Base-by-base conservation (phyloP, 2,329 filamentous ascomycete genomes). In the Colletotrichum shisoi region DNA sequence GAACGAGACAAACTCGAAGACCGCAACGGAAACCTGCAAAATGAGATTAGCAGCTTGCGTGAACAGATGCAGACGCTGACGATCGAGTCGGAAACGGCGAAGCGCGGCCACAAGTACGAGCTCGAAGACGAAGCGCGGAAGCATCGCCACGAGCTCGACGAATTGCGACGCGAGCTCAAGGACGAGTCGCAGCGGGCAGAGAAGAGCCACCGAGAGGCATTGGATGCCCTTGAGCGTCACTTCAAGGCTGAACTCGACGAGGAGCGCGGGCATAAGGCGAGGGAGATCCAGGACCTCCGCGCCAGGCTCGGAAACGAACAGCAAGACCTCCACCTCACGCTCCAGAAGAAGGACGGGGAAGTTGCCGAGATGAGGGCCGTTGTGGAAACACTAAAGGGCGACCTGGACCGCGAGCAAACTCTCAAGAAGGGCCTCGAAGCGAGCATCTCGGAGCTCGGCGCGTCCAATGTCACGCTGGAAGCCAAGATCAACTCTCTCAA, bases 401-500 rank as follows among this genome's bases (percentile, higher is more conserved):
- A 86, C 49, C 76, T 89, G 1, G 84, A 87, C 56, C 84, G 87
- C 34, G 91, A 95, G 75, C 87, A 87, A 64, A 81, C 80, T 7
- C 81, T 89, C 61, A 90, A 90, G 70, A 80, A 82, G 48, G 80
- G 76, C 3, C 75, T 85, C 0, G 81, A 84, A 69, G 81, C 78
- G 37, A 85, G 80, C 44, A 78, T 91, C 19, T 81, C 85, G 4
- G 87, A 89, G 45, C 81, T 87, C 8, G 84, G 87, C 4, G 82
- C 83, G 9, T 86, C 87, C 46, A 88, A 87, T 64, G 82, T 88
- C 12, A 86, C 86, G 0, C 82, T 97, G 12, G 92, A 97, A 71
- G 89, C 88, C 42, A 88, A 91, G 27, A 89, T 91, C 70, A 88
- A 89, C 70, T 90, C 90, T 3, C 85, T 96, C 70, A 87, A 89